Percentiles rank a stretch among this genome's conserved stretches.
Conservation (phyloP, 495 filamentous ascomycete species). For the Podospora appendiculata region DNA sequence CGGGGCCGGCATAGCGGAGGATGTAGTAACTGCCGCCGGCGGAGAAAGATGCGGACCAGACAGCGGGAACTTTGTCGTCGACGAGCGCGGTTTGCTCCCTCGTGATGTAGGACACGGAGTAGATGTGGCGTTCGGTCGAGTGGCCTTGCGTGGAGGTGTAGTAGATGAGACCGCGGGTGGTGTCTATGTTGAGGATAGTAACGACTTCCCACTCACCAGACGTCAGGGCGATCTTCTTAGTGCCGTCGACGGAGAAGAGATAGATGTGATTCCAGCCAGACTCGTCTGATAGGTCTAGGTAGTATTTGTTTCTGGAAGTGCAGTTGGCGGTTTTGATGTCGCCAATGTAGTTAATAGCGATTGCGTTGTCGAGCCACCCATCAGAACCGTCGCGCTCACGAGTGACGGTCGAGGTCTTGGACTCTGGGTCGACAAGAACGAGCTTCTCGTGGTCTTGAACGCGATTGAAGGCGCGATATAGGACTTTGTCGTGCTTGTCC, state of each 20-base stretch:
- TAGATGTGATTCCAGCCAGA: constrained; percentile 51
- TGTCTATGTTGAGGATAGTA: constrained; percentile 42
- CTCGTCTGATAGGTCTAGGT: constrained; percentile 49
- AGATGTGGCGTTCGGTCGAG: constrained; percentile 48
- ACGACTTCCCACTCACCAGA: constrained; percentile 49
- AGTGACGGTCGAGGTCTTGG: constrained; percentile 26
- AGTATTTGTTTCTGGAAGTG: constrained; percentile 29
- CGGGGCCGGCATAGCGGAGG: constrained; percentile 46
- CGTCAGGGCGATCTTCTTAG: constrained; percentile 38
- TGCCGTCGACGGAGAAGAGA: constrained; percentile 41
- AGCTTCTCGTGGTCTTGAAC: constrained; percentile 50
- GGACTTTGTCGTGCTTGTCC: constrained; percentile 38
- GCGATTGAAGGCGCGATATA: constrained; percentile 49
- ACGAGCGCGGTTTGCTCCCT: constrained; percentile 41
- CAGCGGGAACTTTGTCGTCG: constrained; percentile 37
- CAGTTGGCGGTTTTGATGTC: constrained; percentile 7
- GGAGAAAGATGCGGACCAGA: constrained; percentile 49
- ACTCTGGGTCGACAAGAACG: constrained; percentile 38
- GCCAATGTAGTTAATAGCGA: constrained; percentile 40
- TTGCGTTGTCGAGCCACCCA: constrained; percentile 50
- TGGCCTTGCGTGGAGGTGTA: constrained; percentile 48
- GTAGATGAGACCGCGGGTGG: constrained; percentile 40
- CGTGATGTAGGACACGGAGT: constrained; percentile 41
- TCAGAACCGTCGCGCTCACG: constrained; percentile 46
- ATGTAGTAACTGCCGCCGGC: constrained; percentile 45